phyloP scores from a whole-genome alignment of 148 eudicot genomes.

The Rhododendron mucronatum region DNA sequence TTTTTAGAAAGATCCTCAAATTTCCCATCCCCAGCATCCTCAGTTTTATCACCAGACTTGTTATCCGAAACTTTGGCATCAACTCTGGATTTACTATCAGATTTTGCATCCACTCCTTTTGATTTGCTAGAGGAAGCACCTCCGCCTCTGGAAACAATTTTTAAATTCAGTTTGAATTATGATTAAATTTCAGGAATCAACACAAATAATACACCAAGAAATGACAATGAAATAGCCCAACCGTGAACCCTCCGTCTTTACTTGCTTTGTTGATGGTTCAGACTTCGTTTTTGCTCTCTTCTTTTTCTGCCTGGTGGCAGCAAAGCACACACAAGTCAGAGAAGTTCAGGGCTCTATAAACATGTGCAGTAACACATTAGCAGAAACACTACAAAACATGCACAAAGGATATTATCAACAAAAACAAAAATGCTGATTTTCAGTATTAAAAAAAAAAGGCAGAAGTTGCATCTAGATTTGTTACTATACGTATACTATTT shows the following conservation, averaged over 20 bases:
- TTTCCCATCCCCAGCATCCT: constrained; percentile 10
- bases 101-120: constrained; percentile 35
- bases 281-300: constrained; percentile 49
- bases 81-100: constrained; percentile 32
- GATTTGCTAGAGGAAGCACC: constrained; percentile 45
- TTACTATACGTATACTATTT: not conserved
- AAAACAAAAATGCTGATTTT: not conserved
- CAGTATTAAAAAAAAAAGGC: too few relatives aligned
- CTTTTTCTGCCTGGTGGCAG: constrained; percentile 38
- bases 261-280: constrained; percentile 30
- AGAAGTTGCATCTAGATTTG: not conserved
- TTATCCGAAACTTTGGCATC: constrained; percentile 29
- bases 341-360: not conserved
- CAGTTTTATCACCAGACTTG: constrained; percentile 32
- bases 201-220: not conserved
- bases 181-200: not conserved
- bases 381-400: not conserved
- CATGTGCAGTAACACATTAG: not conserved
- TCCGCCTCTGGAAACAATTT: constrained; percentile 19
- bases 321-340: not conserved
- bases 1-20: constrained; percentile 3
- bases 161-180: not conserved
- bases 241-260: constrained; percentile 42
- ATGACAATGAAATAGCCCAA: constrained; percentile 13
- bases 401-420: not conserved